Conservation (phyloP, 2,329 filamentous ascomycete genomes). For the Fusarium chlamydosporum region DNA sequence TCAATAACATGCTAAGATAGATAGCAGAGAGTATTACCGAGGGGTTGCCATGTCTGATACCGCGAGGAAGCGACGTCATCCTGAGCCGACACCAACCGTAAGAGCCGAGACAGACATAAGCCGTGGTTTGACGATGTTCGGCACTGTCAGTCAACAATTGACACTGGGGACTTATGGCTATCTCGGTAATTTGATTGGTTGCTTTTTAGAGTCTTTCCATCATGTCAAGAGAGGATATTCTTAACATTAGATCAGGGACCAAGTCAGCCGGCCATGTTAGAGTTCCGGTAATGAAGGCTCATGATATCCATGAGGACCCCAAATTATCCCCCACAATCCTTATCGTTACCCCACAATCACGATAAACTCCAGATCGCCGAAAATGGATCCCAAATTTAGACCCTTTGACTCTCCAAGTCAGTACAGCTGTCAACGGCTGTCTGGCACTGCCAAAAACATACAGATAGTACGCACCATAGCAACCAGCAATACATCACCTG, state of each 20-base stretch:
- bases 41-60: slow-evolving; percentile 40
- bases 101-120: slow-evolving; percentile 49
- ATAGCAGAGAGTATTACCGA: slow-evolving; percentile 42
- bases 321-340: slow-evolving; percentile 41
- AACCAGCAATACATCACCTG: slow-evolving; percentile 6
- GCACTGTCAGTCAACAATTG: slow-evolving; percentile 29
- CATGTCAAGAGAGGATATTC: neutral
- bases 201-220: neutral
- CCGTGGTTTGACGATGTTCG: slow-evolving; percentile 49
- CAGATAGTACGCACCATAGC: slow-evolving; percentile 2
- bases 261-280: neutral
- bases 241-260: neutral
- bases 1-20: slow-evolving; percentile 24
- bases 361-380: slow-evolving; percentile 37
- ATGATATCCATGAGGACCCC: slow-evolving; percentile 21
- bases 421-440: slow-evolving; percentile 22
- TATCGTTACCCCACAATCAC: slow-evolving; percentile 45
- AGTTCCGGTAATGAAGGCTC: slow-evolving; percentile 4
- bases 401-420: slow-evolving; percentile 3
- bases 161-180: neutral
- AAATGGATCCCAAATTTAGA: slow-evolving; percentile 15
- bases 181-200: neutral
- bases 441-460: slow-evolving; percentile 17
- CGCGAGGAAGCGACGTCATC: slow-evolving; percentile 50
- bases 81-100: slow-evolving; percentile 54